A percentile compares a stretch with the other conserved stretches of the same genome.
Conservation (phyloP, 2,329 filamentous ascomycete species). For the Pseudogymnoascus sp. region DNA sequence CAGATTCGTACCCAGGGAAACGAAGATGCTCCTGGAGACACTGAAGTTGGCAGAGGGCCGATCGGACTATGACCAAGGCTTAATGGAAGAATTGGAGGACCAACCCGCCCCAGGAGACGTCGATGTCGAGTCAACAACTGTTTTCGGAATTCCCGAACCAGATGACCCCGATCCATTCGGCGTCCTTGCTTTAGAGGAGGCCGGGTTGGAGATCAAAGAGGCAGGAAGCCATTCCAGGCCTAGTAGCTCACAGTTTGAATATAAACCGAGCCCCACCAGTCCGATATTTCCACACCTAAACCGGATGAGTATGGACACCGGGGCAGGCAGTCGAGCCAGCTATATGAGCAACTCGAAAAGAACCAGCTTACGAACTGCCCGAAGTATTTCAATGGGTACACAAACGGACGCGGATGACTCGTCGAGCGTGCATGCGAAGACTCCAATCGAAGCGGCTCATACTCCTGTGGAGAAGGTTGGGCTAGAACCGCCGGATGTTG, state of each 20-base stretch:
- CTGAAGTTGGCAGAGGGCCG: constrained; percentile 84
- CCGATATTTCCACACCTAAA: constrained; percentile 52
- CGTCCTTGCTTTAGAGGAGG: constrained; percentile 81
- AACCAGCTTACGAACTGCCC: constrained; percentile 53
- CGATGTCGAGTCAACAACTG: constrained; percentile 41
- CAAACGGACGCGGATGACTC: constrained; percentile 52
- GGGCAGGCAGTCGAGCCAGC: constrained; percentile 59
- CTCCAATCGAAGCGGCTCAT: constrained; percentile 24
- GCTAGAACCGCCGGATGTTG: constrained; percentile 43
- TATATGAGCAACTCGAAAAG: constrained; percentile 56
- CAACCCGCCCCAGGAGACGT: constrained; percentile 71
- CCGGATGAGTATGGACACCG: constrained; percentile 60
- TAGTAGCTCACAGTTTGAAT: constrained; percentile 73
- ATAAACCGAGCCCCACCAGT: constrained; percentile 67
- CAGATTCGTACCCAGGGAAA: constrained; percentile 26
- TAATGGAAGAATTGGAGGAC: constrained; percentile 56
- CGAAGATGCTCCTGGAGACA: constrained; percentile 53
- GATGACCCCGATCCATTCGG: constrained; percentile 90
- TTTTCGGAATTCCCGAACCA: constrained; percentile 69
- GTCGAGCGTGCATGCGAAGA: constrained; percentile 35
- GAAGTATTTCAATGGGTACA: constrained; percentile 58
- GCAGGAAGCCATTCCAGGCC: constrained; percentile 72
- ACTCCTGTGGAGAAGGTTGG: constrained; percentile 35
- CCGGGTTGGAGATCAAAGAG: constrained; percentile 82
- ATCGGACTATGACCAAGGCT: constrained; percentile 58